Base-by-base conservation (phyloP, 1,284 basidiomycete genomes). In the Papiliotrema flavescens region DNA sequence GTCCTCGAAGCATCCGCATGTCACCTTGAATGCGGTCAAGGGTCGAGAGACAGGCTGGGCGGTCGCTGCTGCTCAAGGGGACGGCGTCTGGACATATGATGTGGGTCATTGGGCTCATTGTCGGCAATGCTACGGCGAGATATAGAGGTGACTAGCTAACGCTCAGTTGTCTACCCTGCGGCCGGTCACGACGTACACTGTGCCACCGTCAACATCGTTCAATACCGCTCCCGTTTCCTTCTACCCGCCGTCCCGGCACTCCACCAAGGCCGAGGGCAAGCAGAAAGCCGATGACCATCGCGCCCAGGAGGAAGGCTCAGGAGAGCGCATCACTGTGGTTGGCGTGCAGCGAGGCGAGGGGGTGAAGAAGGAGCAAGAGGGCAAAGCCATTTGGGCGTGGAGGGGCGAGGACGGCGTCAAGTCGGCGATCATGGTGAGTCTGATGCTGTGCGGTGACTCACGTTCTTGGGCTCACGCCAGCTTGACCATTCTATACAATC, bases 61-160 rank as follows among this genome's bases (percentile, higher is more conserved):
- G 0, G 72, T 77, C 0, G 71, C 71, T 34, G 74, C 73, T 37
- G 76, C 76, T 36, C 70, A 71, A 59, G 76, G 74, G 3, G 74
- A 75, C 56, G 76, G 74, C 3, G 58, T 77, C 17, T 77, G 76
- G 76, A 76, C 73, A 1, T 75, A 77, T 52, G 74, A 77, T 57
- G 76, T 77, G 64, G 66, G 75, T 63, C 15, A 11, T 23, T 32
- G 20, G 0, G 3, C 11, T 5, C 20, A 14, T 8, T 44, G 5
- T 19, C 19, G 8, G 28, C 17, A 20, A 23, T 22, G 3, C 28
- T 28, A 22, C 11, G 24, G 8, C 15, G 28, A 19, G 15, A 22
- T n/a, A 41, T 17, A 34, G 15, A 7, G 19, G 9, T 36, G 20
- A 23, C n/a, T 42, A 52, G 42, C 39, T 53, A 34, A 53, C 43